Evolutionary conservation across 2,329 filamentous ascomycete genomes (phyloP), one percentile per base, ranked within the genome.

Genomic region (Pseudogymnoascus sp.): DNA sequence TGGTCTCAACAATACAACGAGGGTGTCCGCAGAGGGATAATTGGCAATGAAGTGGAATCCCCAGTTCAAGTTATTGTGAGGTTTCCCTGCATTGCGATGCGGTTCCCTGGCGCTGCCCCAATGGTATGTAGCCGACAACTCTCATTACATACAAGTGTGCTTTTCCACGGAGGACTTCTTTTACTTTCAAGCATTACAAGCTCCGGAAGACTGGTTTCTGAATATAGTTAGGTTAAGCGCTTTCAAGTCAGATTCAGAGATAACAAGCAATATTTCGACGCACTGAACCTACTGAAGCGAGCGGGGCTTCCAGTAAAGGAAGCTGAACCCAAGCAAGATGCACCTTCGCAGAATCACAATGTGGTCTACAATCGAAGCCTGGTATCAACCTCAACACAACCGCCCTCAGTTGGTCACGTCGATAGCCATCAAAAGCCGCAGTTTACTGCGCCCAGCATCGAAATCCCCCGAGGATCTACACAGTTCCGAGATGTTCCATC

Each of bases 231-330:
- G 78, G 64, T 77, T 31, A 73, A 76, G 39, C 74, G 78, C 48
- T 69, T 78, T 39, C 78, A 81, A 64, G 64, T 80, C 21, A 78
- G 72, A 60, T 79, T 80, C 63, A 67, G 63, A 13, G 74, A 71
- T 4, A 67, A 72, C 8, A 59, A 67, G 27, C 77, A 78, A 60
- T 79, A 72, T 51, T 41, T 59, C 9, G 65, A 60, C 60, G 65
- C 64, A 36, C 12, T 67, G 13, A 72, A 62, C 65, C 63, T 64
- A 69, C 67, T 62, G 66, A 72, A 63, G 66, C 68, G 61, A 66
- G 72, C 69, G 66, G 79, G 62, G 61, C 63, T 74, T 72, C 58
- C 71, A 38, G 51, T 73, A 73, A 67, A 70, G 61, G 51, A 62
- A 59, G 33, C 29, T 29, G 27, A 25, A 60, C 35, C 42, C 62